Evolutionary conservation across 257 asterid species (phyloP), one percentile per base, ranked within the genome.

Genomic region (Paraleonurus japonicus): DNA sequence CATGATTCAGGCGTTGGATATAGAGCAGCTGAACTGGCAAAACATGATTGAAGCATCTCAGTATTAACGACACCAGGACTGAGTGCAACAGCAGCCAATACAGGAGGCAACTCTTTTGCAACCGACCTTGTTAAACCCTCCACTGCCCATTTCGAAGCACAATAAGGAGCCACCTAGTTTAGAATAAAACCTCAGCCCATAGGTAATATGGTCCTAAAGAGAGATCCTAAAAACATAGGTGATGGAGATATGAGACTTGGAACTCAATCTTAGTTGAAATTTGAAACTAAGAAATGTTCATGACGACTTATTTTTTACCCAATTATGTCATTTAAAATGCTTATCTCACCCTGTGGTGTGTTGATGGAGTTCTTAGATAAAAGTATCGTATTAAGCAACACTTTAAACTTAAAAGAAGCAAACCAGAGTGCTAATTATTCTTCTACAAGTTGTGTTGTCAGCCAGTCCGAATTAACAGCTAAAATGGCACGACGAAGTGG

Each of bases 71-170:
- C 97, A 30, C 98, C 97, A 26, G 98, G 98, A 81, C 83, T 93
- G 70, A 93, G 95, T 0, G 98, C 95, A 69, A 93, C 96, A 72
- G 80, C 76, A 32, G 98, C 89, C 61, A 90, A 30, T 71, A 94
- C 98, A 68, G 88, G 78, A 70, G 98, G 97, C 81, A 93, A 71
- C 82, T 93, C 98, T 83, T 93, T 93, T 4, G 97, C 97, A 41
- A 83, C 90, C 22, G 98, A 83, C 78, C 85, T 85, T 22, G 98
- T 84, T 79, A 93, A 80, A 76, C 98, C 98, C 71, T 93, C 97
- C 43, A 90, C 81, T 32, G 98, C 98, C 98, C 98, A 93, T 81
- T 93, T 93, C 12, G 98, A 93, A 75, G 98, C 96, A 78, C 98
- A 93, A 78, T 93, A 93, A 12, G 98, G 98, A 53, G 98, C 97